These are phyloP conservation scores for Lycium barbarum DNA, from an alignment of 257 asterid species.

Conservation along the genomic window DNA sequence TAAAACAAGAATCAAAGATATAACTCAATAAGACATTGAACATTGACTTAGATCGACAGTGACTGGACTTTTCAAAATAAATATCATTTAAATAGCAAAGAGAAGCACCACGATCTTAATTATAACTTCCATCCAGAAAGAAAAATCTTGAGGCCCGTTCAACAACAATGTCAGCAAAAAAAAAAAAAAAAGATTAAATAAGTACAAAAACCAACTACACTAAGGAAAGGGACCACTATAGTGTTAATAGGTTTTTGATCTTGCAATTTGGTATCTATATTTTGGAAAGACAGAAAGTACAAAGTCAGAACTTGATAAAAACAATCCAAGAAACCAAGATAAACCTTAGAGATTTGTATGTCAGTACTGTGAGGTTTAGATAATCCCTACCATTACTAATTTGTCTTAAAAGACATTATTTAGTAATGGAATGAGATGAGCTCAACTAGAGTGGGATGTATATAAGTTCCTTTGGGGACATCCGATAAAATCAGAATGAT, in stretches of 20 bases:
- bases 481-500: not conserved
- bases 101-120: not conserved
- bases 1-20: conserved; percentile 8
- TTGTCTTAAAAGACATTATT: not conserved
- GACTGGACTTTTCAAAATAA: conserved; percentile 6
- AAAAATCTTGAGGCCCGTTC: not conserved
- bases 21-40: conserved; percentile 4
- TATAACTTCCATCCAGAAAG: conserved; percentile 14
- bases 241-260: not conserved
- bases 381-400: not conserved
- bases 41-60: not conserved
- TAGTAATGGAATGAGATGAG: conserved; percentile 17
- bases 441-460: conserved; percentile 14
- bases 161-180: conserved; percentile 3
- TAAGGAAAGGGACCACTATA: conserved; percentile 1
- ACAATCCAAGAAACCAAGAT: not conserved
- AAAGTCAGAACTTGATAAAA: not conserved
- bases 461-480: conserved; percentile 9
- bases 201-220: not conserved
- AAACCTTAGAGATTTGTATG: conserved; percentile 14
- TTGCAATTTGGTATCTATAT: conserved; percentile 11
- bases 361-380: not conserved
- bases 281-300: not conserved
- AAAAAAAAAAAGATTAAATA: conserved; percentile 16
- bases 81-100: not conserved